Conservation (phyloP, 2,329 filamentous ascomycete species). For the Microascus cirrosus region DNA sequence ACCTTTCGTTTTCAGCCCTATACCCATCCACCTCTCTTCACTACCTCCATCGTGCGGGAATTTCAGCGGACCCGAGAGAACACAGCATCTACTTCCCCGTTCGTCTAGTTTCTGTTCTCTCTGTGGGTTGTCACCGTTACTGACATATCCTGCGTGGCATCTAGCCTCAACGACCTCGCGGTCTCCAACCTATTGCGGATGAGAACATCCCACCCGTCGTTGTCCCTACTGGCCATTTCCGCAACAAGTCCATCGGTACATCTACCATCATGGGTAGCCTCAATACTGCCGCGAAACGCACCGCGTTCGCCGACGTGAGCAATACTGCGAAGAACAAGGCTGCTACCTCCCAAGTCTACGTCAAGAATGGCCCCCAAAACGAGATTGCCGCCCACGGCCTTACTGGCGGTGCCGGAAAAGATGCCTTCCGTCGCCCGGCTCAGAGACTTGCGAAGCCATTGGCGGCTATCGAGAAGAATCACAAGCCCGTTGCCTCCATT, state of each 20-base stretch:
- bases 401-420: conserved; percentile 7
- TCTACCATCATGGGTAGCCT: conserved; percentile 40
- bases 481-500: not conserved
- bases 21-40: not conserved
- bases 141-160: not conserved
- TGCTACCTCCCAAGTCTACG: conserved; percentile 6
- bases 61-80: too few relatives aligned
- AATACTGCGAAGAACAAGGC: conserved; percentile 41
- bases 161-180: conserved; percentile 27
- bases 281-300: conserved; percentile 61
- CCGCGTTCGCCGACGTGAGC: conserved; percentile 74
- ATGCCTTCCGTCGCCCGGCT: conserved; percentile 11
- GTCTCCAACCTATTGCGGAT: conserved; percentile 45
- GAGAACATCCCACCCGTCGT: conserved; percentile 55
- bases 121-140: not conserved
- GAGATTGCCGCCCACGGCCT: conserved; percentile 4
- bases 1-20: not conserved
- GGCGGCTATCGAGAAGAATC: conserved; percentile 4
- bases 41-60: not conserved
- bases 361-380: conserved; percentile 4
- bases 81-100: not conserved
- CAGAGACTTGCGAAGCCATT: conserved; percentile 8
- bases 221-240: conserved; percentile 27
- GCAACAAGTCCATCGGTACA: conserved; percentile 13
- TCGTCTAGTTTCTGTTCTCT: not conserved